phyloP scores from a whole-genome alignment of 2,329 filamentous ascomycete species.

The Sclerotinia sclerotiorum region DNA sequence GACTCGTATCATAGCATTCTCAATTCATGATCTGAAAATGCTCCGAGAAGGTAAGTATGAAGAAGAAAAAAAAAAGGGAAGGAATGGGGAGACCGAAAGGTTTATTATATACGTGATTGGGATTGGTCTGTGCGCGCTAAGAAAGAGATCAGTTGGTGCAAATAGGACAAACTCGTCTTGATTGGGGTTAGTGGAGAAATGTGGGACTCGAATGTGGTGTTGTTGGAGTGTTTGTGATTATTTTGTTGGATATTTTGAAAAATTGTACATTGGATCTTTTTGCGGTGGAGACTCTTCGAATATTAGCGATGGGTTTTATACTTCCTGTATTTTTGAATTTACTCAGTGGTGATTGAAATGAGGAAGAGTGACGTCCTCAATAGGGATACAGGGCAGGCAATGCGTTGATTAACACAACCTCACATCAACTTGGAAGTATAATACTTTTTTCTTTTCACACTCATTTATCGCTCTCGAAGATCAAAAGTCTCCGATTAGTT shows the following conservation, averaged over 20 bases:
- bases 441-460: not conserved
- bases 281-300: not conserved
- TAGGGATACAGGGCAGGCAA: not conserved
- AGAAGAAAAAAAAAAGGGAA: slow-evolving; percentile 27
- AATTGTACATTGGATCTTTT: not conserved
- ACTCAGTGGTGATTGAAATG: not conserved
- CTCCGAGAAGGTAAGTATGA: slow-evolving; percentile 44
- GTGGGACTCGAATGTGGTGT: not conserved
- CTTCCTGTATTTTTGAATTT: not conserved
- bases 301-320: not conserved
- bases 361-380: not conserved
- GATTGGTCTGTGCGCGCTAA: not conserved
- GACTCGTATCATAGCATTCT: slow-evolving; percentile 42
- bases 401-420: not conserved
- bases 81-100: slow-evolving; percentile 12
- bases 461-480: not conserved
- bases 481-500: not conserved
- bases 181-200: not conserved
- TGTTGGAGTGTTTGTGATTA: slow-evolving; percentile 6
- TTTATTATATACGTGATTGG: not conserved
- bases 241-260: not conserved
- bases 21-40: slow-evolving; percentile 38
- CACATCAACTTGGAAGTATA: not conserved
- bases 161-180: not conserved
- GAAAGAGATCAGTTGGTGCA: not conserved